Base-by-base conservation (phyloP, 768 basidiomycete genomes). In the Cyathus striatus region DNA sequence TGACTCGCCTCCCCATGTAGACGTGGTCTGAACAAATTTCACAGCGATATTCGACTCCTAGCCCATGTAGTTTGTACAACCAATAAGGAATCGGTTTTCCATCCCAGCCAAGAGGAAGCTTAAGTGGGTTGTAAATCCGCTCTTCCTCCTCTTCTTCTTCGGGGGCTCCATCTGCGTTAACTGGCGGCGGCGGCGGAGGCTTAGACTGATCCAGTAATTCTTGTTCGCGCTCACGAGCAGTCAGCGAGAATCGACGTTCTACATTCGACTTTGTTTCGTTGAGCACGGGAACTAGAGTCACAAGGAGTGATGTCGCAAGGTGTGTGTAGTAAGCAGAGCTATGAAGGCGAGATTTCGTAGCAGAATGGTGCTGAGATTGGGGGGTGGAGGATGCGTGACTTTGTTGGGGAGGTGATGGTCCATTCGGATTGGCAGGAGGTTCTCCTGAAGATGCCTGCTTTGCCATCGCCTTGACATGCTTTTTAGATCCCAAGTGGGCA, bases 81-180 rank as follows among this genome's bases (percentile, higher is more conserved):
- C 94, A 97, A 59, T 95, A 97, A 24, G 96, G 96, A 55, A 99
- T 99, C 16, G 96, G 96, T 59, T 98, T 98, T 23, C 95, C 94
- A 57, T 99, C 96, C 93, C 93, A 97, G 4, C 92, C 92, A 17
- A 97, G 73, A 12, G 96, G 96, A 32, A 98, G 70, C 66, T 98
- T 98, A 39, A 98, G 78, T 36, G 96, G 96, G 53, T 99, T 99
- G 65, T 98, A 99, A 24, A 99, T 93, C 52, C 90, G 81, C 55
- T 93, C 95, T 55, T 98, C 93, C 51, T 91, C 93, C 50, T 94
- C 93, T 37, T 94, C 92, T 46, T 95, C 92, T 26, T 68, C 81
- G 13, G 66, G 67, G 2, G 56, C 70, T 5, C 67, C 78, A 41
- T 69, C 76, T 10, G 69, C 60, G 2, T 72, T 65, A 32, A 68